These are phyloP conservation scores for Sugiyamaella marilandica DNA, from an alignment of 805 yeast species.

Conservation along the genomic window DNA sequence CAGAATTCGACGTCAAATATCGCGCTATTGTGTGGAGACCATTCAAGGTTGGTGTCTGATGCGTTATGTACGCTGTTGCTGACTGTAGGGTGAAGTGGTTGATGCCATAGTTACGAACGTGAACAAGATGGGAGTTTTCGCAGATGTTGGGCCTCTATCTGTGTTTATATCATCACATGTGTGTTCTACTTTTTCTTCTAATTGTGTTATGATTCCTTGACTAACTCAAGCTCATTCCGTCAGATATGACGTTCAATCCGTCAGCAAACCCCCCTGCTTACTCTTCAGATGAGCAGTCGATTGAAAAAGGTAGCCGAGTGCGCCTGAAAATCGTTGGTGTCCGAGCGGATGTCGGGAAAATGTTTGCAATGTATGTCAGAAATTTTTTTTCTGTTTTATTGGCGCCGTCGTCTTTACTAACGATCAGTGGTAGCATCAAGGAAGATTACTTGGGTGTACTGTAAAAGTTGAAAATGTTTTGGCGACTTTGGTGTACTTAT, in stretches of 20 bases:
- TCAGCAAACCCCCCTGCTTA: slow-evolving; percentile 98
- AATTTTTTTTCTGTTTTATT: background rate
- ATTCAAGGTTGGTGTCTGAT: slow-evolving; percentile 49
- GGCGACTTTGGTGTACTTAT: background rate
- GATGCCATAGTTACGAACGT: slow-evolving; percentile 95
- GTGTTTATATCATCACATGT: slow-evolving; percentile 89
- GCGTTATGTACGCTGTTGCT: background rate
- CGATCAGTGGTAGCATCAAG: slow-evolving; percentile 73
- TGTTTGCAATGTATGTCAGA: slow-evolving; percentile 66
- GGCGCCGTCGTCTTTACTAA: background rate
- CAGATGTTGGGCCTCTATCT: slow-evolving; percentile 94
- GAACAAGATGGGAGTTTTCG: slow-evolving; percentile 92
- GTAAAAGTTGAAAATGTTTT: slow-evolving; percentile 24
- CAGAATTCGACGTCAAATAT: slow-evolving; percentile 93
- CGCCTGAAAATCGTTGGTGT: slow-evolving; percentile 96
- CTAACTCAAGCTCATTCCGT: slow-evolving; percentile 59
- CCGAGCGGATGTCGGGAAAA: slow-evolving; percentile 93
- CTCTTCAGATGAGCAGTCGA: slow-evolving; percentile 89
- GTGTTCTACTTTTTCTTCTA: slow-evolving; percentile 12
- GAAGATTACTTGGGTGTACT: slow-evolving; percentile 94
- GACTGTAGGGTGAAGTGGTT: slow-evolving; percentile 79
- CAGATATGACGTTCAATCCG: slow-evolving; percentile 89
- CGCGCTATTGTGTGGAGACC: slow-evolving; percentile 98
- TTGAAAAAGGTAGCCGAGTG: slow-evolving; percentile 89
- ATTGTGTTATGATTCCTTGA: slow-evolving; percentile 11